Evolutionary conservation across 352 stramenopile genomes (phyloP).

Genomic region (Globisporangium nagaii): DNA sequence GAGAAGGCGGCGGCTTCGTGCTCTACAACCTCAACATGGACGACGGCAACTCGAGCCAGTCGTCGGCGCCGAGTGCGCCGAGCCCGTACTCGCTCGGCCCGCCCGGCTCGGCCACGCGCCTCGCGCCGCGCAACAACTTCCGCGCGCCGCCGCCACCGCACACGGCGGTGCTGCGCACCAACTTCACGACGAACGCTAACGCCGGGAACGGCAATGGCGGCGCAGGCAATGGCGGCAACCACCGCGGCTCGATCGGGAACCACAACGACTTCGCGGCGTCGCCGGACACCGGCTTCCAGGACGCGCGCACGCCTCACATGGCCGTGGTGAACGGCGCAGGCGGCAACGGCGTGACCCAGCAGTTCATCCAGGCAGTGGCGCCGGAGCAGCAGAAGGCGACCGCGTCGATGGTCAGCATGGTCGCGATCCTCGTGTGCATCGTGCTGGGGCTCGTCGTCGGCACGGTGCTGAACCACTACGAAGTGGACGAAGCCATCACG

Average conservation of each 20-base stretch:
- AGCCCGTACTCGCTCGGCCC: conserved; percentile 24
- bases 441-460: conserved; percentile 36
- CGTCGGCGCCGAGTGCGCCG: conserved; percentile 26
- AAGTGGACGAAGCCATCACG: conserved; percentile 33
- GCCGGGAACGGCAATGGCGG: not conserved
- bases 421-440: conserved; percentile 42
- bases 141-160: conserved; percentile 38
- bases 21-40: conserved; percentile 44
- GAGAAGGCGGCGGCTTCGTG: conserved; percentile 21
- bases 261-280: conserved; percentile 29
- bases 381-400: conserved; percentile 27
- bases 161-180: conserved; percentile 49
- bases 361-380: conserved; percentile 11
- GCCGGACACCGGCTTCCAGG: conserved; percentile 41
- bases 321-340: conserved; percentile 1
- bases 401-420: conserved; percentile 38
- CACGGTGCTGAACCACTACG: conserved; percentile 44
- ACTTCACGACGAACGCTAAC: conserved; percentile 45
- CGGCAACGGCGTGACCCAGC: conserved; percentile 7
- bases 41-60: conserved; percentile 31
- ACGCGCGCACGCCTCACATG: conserved; percentile 40
- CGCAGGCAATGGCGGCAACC: not conserved
- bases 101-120: conserved; percentile 13
- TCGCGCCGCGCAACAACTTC: conserved; percentile 15
- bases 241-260: conserved; percentile 13